These are phyloP conservation scores for Prunus campanulata DNA, from an alignment of 306 rosid species.

Conservation along the genomic window DNA sequence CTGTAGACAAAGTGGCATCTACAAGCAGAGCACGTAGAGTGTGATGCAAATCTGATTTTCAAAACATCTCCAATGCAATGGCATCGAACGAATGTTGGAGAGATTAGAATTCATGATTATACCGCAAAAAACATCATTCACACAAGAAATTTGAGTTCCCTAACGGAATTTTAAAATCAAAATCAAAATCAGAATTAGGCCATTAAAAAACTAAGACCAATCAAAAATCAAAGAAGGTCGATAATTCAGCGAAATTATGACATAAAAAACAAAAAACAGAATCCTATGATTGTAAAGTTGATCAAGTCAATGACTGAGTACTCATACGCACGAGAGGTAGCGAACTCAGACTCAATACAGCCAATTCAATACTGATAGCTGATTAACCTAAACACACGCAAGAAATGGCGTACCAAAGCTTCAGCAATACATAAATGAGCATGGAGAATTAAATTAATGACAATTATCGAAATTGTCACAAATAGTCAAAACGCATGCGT, in stretches of 20 bases:
- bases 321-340: not conserved
- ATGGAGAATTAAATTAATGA: not conserved
- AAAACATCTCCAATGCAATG: not conserved
- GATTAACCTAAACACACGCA: not conserved
- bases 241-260: not conserved
- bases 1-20: not conserved
- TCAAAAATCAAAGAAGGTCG: not conserved
- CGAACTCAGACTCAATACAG: not conserved
- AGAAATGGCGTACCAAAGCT: slow-evolving; percentile 6
- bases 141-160: not conserved
- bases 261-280: not conserved
- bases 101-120: not conserved
- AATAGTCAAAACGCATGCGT: not conserved
- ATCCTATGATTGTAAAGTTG: not conserved
- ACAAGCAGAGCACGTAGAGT: not conserved
- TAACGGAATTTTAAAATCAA: not conserved
- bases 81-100: not conserved
- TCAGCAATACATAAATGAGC: not conserved
- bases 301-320: slow-evolving; percentile 3
- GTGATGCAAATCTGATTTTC: not conserved
- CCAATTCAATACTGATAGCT: slow-evolving; percentile 9
- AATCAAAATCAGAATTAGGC: not conserved
- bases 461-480: not conserved
- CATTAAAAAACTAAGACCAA: not conserved
- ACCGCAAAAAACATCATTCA: not conserved